These are phyloP conservation scores for Fusarium secorum DNA, from an alignment of 2,329 filamentous ascomycete species.

Conservation along the genomic window DNA sequence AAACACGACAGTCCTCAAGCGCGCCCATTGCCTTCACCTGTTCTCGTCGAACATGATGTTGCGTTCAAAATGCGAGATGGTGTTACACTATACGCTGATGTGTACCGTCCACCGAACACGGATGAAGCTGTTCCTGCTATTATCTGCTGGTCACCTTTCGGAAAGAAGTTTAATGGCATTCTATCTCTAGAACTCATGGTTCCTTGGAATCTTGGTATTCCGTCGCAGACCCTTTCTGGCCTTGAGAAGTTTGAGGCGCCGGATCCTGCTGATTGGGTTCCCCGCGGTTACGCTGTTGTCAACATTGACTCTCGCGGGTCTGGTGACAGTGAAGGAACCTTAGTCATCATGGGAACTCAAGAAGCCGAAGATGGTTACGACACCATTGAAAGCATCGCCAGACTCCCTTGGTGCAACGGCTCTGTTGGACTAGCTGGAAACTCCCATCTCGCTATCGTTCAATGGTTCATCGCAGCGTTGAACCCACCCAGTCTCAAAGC, in stretches of 20 bases:
- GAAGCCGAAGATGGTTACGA: constrained; percentile 6
- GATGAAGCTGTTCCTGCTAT: constrained; percentile 2
- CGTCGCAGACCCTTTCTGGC: background rate
- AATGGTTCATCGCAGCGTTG: constrained; percentile 12
- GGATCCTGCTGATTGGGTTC: constrained; percentile 13
- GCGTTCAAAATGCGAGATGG: constrained; percentile 3
- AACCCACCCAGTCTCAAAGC: constrained; percentile 6
- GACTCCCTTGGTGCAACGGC: background rate
- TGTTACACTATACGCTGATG: background rate
- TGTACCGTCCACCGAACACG: background rate
- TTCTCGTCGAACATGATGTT: constrained; percentile 12
- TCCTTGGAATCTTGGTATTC: background rate
- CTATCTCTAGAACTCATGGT: background rate
- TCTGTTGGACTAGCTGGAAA: background rate
- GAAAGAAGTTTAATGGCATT: constrained; percentile 15
- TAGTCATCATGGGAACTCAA: constrained; percentile 14
- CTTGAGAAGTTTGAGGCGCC: constrained; percentile 12
- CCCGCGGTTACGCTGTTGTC: constrained; percentile 5
- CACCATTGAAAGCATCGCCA: background rate
- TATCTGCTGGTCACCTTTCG: constrained; percentile 12
- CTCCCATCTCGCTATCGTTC: constrained; percentile 6
- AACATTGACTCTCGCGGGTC: constrained; percentile 8
- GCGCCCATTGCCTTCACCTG: background rate
- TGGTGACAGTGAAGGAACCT: background rate
- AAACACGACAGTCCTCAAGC: background rate